Conservation (phyloP, 2,329 filamentous ascomycete genomes). For the Sporothrix mexicana region DNA sequence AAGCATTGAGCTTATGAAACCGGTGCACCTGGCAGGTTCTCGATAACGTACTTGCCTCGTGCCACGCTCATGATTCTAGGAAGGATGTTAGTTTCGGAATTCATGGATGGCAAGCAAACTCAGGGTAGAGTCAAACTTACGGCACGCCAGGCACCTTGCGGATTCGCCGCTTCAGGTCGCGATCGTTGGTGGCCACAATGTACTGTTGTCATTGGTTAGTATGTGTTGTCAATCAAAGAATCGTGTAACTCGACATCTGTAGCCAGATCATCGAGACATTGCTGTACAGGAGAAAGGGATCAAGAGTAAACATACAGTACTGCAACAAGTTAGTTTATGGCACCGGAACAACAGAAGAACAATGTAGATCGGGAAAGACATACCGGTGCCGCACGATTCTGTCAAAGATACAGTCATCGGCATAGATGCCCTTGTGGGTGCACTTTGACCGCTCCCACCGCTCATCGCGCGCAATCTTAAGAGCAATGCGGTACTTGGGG, state of each 20-base stretch:
- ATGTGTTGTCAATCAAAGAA: neutral
- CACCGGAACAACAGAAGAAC: conserved; percentile 41
- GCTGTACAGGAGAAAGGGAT: too few relatives aligned
- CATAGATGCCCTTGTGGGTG: conserved; percentile 83
- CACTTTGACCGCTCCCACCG: conserved; percentile 85
- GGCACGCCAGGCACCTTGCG: conserved; percentile 76
- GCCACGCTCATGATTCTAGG: conserved; percentile 73
- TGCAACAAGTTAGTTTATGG: conserved; percentile 45
- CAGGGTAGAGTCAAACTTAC: too few relatives aligned
- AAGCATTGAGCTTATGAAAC: conserved; percentile 49
- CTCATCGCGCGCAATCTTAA: conserved; percentile 87
- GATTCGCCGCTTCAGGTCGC: conserved; percentile 80
- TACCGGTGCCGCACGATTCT: conserved; percentile 69
- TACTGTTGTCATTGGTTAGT: conserved; percentile 32
- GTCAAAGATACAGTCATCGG: conserved; percentile 84
- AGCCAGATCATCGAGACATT: neutral
- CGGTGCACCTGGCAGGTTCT: conserved; percentile 84
- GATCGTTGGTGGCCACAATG: conserved; percentile 63
- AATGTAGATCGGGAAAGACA: conserved; percentile 52
- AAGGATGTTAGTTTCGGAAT: neutral
- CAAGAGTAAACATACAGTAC: conserved; percentile 29
- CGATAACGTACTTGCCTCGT: conserved; percentile 91
- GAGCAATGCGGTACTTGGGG: conserved; percentile 82
- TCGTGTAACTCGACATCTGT: neutral
- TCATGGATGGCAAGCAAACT: neutral